Conservation (phyloP, 2,329 filamentous ascomycete genomes). For the Apiospora malaysiana region DNA sequence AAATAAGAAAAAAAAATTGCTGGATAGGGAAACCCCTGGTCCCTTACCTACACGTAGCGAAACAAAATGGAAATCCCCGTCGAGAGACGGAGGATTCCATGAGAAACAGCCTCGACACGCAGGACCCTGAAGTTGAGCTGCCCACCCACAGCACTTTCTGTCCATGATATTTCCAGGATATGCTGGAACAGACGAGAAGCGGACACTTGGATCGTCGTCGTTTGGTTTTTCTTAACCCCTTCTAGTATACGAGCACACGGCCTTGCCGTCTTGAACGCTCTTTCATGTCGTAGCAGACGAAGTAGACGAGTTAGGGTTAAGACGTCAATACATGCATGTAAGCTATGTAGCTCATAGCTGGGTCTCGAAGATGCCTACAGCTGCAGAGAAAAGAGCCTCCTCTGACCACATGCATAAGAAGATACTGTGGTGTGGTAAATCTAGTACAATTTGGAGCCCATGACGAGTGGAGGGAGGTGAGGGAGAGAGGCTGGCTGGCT, state of each 20-base stretch:
- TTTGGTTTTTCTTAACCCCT: neutral
- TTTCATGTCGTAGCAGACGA: neutral
- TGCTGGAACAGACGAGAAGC: neutral
- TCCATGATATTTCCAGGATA: neutral
- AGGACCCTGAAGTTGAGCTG: neutral
- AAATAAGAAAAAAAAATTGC: neutral
- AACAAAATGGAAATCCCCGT: neutral
- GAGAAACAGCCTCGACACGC: neutral
- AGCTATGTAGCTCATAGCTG: neutral
- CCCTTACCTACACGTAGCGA: neutral
- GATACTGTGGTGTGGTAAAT: neutral
- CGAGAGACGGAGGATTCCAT: neutral
- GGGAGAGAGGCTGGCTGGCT: neutral
- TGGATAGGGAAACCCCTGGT: neutral
- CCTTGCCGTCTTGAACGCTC: neutral
- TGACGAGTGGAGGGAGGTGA: neutral
- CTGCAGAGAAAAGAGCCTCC: neutral
- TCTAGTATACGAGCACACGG: neutral
- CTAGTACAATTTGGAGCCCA: too few relatives aligned
- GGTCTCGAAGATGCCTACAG: neutral
- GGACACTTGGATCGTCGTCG: neutral
- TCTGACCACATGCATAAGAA: neutral
- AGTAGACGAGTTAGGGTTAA: neutral
- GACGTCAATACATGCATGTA: neutral
- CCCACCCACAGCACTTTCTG: neutral